Percentiles rank a stretch among this genome's conserved stretches.
phyloP scores from a whole-genome alignment of 2,329 filamentous ascomycete species.

The Ascochyta clinopodiicola region DNA sequence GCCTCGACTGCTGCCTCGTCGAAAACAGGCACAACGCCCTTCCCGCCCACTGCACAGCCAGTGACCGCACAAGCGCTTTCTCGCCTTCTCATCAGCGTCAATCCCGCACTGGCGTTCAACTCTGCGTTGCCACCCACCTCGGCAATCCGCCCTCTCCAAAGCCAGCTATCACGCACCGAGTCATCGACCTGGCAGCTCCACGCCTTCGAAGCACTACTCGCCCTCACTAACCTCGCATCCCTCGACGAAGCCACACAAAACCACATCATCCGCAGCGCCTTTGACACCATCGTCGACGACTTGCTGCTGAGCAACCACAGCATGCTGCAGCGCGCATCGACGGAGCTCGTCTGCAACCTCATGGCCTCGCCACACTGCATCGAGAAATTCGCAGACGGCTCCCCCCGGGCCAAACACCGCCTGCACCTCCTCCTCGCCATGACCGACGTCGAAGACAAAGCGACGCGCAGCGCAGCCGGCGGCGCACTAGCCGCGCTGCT shows the following conservation, averaged over 20 bases:
- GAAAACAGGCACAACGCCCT: constrained; percentile 48
- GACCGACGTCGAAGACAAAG: constrained; percentile 81
- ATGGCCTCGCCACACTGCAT: constrained; percentile 73
- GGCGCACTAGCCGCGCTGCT: constrained; percentile 88
- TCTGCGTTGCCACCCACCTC: constrained; percentile 73
- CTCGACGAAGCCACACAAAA: constrained; percentile 67
- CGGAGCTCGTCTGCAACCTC: constrained; percentile 91
- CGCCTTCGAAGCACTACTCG: constrained; percentile 87
- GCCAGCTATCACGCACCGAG: constrained; percentile 71
- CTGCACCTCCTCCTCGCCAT: constrained; percentile 86
- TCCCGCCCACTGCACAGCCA: constrained; percentile 46
- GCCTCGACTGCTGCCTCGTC: constrained; percentile 49
- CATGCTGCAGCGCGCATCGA: constrained; percentile 79
- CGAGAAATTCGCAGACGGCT: constrained; percentile 71
- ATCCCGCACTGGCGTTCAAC: constrained; percentile 84
- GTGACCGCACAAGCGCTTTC: constrained; percentile 81
- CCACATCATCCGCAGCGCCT: constrained; percentile 75
- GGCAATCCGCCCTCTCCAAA: constrained; percentile 81
- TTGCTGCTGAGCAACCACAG: constrained; percentile 77
- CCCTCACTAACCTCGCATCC: constrained; percentile 91
- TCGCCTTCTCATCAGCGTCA: constrained; percentile 84
- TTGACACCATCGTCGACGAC: constrained; percentile 77
- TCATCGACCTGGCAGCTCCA: constrained; percentile 74
- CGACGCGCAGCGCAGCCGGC: constrained; percentile 82
- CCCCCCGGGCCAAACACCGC: constrained; percentile 70